These are phyloP conservation scores for Penicillium sp. DNA, from an alignment of 2,329 filamentous ascomycete genomes.

Conservation along the genomic window DNA sequence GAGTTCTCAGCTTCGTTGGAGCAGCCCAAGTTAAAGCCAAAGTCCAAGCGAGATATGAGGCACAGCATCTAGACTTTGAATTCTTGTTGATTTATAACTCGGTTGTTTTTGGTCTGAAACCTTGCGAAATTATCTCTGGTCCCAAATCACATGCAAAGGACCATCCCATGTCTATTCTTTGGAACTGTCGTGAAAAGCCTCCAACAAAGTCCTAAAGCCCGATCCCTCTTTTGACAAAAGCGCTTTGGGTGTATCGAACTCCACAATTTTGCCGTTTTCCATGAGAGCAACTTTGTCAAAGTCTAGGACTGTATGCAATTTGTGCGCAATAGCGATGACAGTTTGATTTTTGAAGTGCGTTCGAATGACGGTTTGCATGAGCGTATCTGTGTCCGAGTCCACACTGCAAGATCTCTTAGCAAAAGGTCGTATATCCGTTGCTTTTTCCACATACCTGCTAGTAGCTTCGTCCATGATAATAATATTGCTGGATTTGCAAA, in stretches of 20 bases:
- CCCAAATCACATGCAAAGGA: not conserved
- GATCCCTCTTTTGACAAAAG: constrained; percentile 19
- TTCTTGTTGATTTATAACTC: too few relatives aligned
- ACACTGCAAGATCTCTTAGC: constrained; percentile 39
- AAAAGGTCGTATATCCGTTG: not conserved
- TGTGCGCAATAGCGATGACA: constrained; percentile 56
- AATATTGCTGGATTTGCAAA: constrained; percentile 43
- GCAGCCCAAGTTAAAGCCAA: not conserved
- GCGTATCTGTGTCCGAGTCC: constrained; percentile 55
- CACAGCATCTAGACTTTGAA: not conserved
- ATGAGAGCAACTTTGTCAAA: constrained; percentile 33
- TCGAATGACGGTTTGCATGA: constrained; percentile 55
- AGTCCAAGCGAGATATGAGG: not conserved
- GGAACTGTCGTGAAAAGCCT: constrained; percentile 6
- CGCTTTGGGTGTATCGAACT: constrained; percentile 22
- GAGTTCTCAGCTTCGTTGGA: not conserved
- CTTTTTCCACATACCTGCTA: constrained; percentile 17
- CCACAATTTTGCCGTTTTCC: constrained; percentile 26
- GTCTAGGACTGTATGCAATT: constrained; percentile 42
- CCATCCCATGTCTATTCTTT: not conserved
- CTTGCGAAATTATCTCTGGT: too few relatives aligned
- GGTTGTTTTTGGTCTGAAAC: too few relatives aligned
- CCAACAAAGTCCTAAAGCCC: constrained; percentile 20
- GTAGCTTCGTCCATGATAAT: constrained; percentile 27
- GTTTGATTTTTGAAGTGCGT: constrained; percentile 54